Percentiles rank a stretch among this genome's conserved stretches.
Evolutionary conservation across 192 early-diverging fungal genomes (phyloP).

Genomic region (Podila clonocystis): DNA sequence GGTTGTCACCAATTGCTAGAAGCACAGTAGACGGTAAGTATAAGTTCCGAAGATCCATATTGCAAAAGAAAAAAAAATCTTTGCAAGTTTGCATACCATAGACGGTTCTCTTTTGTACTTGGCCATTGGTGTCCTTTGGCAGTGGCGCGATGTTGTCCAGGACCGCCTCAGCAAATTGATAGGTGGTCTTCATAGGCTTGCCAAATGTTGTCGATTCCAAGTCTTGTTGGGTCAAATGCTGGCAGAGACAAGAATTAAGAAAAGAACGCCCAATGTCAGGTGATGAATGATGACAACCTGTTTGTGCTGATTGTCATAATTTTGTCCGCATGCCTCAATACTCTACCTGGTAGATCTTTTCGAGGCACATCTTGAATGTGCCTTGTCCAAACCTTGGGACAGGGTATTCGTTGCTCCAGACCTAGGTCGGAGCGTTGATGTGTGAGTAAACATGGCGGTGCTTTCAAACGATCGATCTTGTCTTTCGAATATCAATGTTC

Average conservation of each 20-base stretch:
- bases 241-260: background rate
- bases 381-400: slow-evolving; percentile 85
- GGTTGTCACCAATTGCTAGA: slow-evolving; percentile 74
- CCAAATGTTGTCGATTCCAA: slow-evolving; percentile 80
- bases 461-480: too few relatives aligned
- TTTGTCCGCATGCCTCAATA: background rate
- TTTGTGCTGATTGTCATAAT: slow-evolving; percentile 33
- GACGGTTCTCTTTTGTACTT: slow-evolving; percentile 19
- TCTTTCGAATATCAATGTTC: background rate
- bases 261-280: background rate
- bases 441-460: background rate
- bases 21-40: slow-evolving; percentile 45
- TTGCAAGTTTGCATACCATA: slow-evolving; percentile 38
- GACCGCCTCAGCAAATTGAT: slow-evolving; percentile 70
- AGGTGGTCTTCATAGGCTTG: slow-evolving; percentile 84
- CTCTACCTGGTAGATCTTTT: slow-evolving; percentile 68
- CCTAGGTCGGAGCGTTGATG: slow-evolving; percentile 46
- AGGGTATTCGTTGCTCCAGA: slow-evolving; percentile 90
- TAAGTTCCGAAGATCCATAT: background rate
- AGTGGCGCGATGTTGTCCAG: slow-evolving; percentile 50
- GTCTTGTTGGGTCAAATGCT: slow-evolving; percentile 54
- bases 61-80: background rate
- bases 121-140: slow-evolving; percentile 10
- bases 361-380: slow-evolving; percentile 76
- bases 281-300: background rate